Evolutionary conservation across 306 rosid species (phyloP).

Genomic region (Trifolium pratense): DNA sequence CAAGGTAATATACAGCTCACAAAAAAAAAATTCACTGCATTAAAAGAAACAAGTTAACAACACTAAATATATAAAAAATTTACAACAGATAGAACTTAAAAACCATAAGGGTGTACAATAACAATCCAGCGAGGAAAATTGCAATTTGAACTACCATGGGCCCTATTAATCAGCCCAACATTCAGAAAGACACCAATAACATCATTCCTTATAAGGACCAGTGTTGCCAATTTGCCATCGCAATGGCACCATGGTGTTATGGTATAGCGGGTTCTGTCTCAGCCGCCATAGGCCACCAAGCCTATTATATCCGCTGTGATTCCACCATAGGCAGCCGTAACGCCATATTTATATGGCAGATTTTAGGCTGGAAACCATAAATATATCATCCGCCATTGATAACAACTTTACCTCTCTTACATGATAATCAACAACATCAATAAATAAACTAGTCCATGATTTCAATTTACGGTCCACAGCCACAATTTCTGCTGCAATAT

Average conservation of each 20-base stretch:
- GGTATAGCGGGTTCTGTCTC: neutral
- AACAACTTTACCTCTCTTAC: neutral
- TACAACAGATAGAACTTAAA: neutral
- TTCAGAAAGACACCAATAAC: constrained; percentile 4
- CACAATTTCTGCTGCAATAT: neutral
- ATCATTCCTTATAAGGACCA: neutral
- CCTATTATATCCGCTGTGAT: neutral
- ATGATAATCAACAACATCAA: neutral
- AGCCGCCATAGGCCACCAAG: neutral
- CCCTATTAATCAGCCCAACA: constrained; percentile 13
- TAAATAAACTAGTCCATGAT: too few relatives aligned
- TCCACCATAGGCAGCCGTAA: neutral
- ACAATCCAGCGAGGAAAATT: neutral
- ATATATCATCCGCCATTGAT: neutral
- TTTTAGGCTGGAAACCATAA: neutral
- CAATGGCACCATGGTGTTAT: neutral
- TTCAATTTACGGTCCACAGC: too few relatives aligned
- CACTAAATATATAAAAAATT: neutral
- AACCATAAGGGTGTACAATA: neutral
- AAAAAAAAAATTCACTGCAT: neutral
- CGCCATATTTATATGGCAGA: too few relatives aligned
- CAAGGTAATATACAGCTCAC: neutral
- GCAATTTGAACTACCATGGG: neutral
- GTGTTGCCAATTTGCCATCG: neutral
- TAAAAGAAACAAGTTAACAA: constrained; percentile 11